Base-by-base conservation (phyloP, 2,329 filamentous ascomycete genomes). In the Tolypocladium amazonense region DNA sequence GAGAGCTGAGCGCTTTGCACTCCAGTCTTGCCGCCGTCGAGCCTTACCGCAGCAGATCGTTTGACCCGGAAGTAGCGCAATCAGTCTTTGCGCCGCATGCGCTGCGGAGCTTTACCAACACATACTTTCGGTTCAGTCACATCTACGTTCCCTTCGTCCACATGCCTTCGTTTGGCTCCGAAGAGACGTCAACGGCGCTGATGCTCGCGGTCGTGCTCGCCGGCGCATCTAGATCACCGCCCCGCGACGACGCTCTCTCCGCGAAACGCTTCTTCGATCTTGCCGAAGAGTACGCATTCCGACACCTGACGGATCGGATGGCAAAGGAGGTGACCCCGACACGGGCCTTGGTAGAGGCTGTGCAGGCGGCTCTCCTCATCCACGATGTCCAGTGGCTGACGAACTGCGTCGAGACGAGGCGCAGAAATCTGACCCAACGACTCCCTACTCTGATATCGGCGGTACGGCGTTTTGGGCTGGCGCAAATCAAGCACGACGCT, bases 101-200 rank as follows among this genome's bases (percentile, higher is more conserved):
- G 59, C 57, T 65, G 25, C 62, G 61, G 20, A 27, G 39, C 11
- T 68, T 69, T 47, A 59, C 65, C 3, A 52, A 61, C 1, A 61
- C 61, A n/a, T 69, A 65, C 61, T 71, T 71, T 60, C 65, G 64
- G 11, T 59, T 65, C 30, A 67, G 63, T 38, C 68, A 70, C 56
- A 59, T 57, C 12, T 66, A 70, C 60, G 65, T 70, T 14, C 69
- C 69, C 27, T 57, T 70, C 23, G 33, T 68, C 2, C 69, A 71
- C 63, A 62, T 64, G 8, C 63, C 69, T 7, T 62, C 60, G 12
- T 71, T 70, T 50, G 60, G 62, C 25, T 43, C 57, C 11, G 59
- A 62, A 11, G 56, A 59, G 1, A 63, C 65, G 4, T 59, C 59
- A 0, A 57, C 57, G 8, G 38, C 62, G 12, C 59, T 68, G 30